Base-by-base conservation (phyloP, 306 rosid species). In the Albizia julibrissin region DNA sequence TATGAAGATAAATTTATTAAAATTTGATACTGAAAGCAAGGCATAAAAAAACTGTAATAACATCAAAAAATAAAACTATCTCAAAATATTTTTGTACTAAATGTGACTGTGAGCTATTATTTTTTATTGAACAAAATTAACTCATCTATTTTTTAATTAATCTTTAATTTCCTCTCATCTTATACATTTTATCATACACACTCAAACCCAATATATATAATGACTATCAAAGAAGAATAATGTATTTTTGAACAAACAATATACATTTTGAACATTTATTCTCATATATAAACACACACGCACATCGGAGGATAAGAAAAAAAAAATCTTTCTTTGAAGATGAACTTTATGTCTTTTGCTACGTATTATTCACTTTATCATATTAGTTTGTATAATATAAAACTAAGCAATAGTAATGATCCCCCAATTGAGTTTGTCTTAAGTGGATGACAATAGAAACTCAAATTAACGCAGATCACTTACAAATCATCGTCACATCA, bases 401-500 rank as follows among this genome's bases (percentile, higher is more conserved):
- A 61, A 26, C 34, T 29, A 64, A 4, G n/a, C 37, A 29, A 50
- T 50, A 29, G 29, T 64, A 12, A 21, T 21, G 6, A 12, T 69
- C 29, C 52, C 31, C 73, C 49, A 69, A 69, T 69, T 69, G 73
- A 69, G 73, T 69, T 69, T 69, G 44, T 34, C 46, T 19, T 34
- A 34, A 67, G 72, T 67, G 72, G 47, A 67, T 67, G 72, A 34
- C 72, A 21, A 67, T 18, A 33, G 44, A 34, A 34, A 67, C 72
- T 37, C 72, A 67, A 67, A 67, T 3, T 3, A 33, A 50, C 58
- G 18, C 24, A 16, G n/a, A 37, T 62, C 39, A 13, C 3, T 11
- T 13, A 62, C 15, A 59, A 22, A 59, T 3, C 15, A 59, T 52
- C 31, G 11, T 56, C 26, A 52, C 0, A 50, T 50, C 58, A 50